phyloP scores from a whole-genome alignment of 2,329 filamentous ascomycete genomes.

The Fusarium palustre region DNA sequence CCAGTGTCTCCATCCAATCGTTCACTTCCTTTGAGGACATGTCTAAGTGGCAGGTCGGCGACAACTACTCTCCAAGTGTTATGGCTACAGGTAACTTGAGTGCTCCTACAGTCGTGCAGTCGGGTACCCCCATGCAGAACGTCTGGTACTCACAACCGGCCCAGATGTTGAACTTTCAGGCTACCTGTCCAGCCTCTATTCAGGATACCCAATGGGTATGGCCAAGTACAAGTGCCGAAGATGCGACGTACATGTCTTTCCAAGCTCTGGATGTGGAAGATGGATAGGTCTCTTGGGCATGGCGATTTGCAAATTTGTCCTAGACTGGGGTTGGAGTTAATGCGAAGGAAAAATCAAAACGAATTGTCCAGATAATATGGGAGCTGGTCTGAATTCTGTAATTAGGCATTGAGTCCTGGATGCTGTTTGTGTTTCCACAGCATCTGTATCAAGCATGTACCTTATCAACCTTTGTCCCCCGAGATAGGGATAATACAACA shows the following conservation, averaged over 20 bases:
- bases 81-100: slow-evolving; percentile 39
- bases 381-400: not conserved
- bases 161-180: slow-evolving; percentile 49
- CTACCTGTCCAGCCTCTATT: slow-evolving; percentile 40
- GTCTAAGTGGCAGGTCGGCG: slow-evolving; percentile 44
- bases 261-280: slow-evolving; percentile 40
- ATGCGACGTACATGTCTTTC: slow-evolving; percentile 29
- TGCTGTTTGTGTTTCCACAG: not conserved
- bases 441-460: not conserved
- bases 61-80: slow-evolving; percentile 41
- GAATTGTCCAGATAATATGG: not conserved
- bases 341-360: not conserved
- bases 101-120: slow-evolving; percentile 28
- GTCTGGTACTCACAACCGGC: slow-evolving; percentile 49
- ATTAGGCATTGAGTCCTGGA: not conserved
- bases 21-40: slow-evolving; percentile 45
- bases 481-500: not conserved
- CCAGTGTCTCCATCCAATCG: slow-evolving; percentile 34
- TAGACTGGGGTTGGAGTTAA: not conserved
- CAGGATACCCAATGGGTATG: slow-evolving; percentile 47
- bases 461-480: not conserved
- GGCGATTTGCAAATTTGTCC: not conserved
- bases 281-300: not conserved
- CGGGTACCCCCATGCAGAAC: slow-evolving; percentile 44
- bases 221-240: slow-evolving; percentile 42